Evolutionary conservation across 2,329 filamentous ascomycete genomes (phyloP), one percentile per base, ranked within the genome.

Genomic region (Fusarium guadeloupense): DNA sequence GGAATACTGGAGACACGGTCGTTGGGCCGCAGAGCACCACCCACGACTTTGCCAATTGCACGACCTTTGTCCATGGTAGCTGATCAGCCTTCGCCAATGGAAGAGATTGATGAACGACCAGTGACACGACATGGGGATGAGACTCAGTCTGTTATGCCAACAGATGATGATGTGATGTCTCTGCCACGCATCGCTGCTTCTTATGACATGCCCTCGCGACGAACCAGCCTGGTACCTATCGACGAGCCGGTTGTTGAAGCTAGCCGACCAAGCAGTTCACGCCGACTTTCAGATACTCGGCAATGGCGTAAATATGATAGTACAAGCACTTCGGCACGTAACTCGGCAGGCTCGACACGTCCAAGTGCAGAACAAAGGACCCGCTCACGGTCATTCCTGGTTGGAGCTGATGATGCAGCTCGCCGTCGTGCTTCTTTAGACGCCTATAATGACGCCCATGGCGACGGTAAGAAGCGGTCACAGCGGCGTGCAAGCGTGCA

Each of bases 21-120:
- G 14, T 31, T 59, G 25, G 48, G 59, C 23, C 69, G 69, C n/a
- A 69, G 67, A 47, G 40, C 56, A 35, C 63, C 81, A 3, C 81
- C 83, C 3, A 79, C 81, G 2, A 75, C 79, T 1, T 71, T 85
- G 33, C 72, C 77, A 21, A 77, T 81, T 54, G 78, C 82, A 2
- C 77, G 83, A 6, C 82, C 83, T 2, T 71, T 86, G 9, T 86
- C 84, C 2, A 79, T 83, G 40, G 82, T 86, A 3, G 72, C 80
- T 45, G 84, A 86, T 54, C 79, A 83, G 39, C 82, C 82, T 0
- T 83, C 83, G 0, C 68, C 68, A 4, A 62, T 70, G 66, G 66
- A 69, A 14, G 68, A 69, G 9, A 55, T 69, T 10, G 62, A 70
- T 3, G 66, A 72, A 20, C 64, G 74, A 16, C 72, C 75, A 17